phyloP scores from a whole-genome alignment of 1,139 yeast species.

The Magnusiomyces magnusii region DNA sequence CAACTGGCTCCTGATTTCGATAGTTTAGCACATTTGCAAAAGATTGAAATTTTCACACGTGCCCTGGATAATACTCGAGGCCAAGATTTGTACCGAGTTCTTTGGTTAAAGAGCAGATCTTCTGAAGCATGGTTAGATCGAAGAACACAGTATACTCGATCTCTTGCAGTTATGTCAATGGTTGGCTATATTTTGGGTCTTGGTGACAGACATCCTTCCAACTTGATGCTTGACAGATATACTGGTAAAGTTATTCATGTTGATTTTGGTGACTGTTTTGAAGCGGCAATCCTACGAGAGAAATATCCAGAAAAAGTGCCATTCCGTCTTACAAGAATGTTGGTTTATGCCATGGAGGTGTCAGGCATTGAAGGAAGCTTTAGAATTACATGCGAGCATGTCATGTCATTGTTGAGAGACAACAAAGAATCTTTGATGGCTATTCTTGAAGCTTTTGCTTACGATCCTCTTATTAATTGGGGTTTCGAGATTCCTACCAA shows the following conservation, averaged over 20 bases:
- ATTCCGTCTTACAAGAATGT: conserved; percentile 92
- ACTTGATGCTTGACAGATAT: conserved; percentile 85
- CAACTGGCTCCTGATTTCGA: conserved; percentile 99
- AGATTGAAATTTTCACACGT: conserved; percentile 93
- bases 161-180: conserved; percentile 98
- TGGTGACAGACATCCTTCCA: conserved; percentile 98
- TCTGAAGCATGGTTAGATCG: conserved; percentile 98
- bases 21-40: conserved; percentile 75
- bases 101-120: conserved; percentile 93
- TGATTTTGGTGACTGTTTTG: conserved; percentile 99
- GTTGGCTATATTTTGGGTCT: conserved; percentile 93
- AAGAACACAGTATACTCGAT: conserved; percentile 90
- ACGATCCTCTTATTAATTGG: conserved; percentile 98
- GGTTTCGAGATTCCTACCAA: conserved; percentile 90
- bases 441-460: conserved; percentile 95
- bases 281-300: conserved; percentile 93
- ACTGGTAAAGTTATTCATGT: conserved; percentile 96
- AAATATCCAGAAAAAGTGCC: conserved; percentile 99
- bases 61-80: conserved; percentile 95
- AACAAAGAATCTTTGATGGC: conserved; percentile 98
- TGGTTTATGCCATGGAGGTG: conserved; percentile 98
- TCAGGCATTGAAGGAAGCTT: conserved; percentile 98
- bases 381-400: conserved; percentile 94
- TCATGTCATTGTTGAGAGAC: conserved; percentile 87
- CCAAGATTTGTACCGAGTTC: conserved; percentile 87